These are phyloP conservation scores for Inga laurina DNA, from an alignment of 306 rosid genomes.

Conservation along the genomic window DNA sequence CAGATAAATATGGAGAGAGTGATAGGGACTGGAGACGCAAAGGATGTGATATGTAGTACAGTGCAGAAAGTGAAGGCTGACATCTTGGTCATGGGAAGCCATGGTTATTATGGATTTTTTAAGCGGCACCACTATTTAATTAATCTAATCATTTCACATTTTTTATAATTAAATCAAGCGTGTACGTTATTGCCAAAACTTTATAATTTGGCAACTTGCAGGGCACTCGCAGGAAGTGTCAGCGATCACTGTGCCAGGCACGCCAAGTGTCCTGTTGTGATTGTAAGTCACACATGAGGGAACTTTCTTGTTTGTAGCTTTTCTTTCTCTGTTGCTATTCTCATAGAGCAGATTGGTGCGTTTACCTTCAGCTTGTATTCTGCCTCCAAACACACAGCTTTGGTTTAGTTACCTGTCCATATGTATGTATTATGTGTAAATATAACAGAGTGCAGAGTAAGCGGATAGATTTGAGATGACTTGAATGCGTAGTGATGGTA, in stretches of 20 bases:
- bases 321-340: neutral
- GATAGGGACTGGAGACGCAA: constrained; percentile 75
- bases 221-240: constrained; percentile 85
- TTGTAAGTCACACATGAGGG: constrained; percentile 55
- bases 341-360: neutral
- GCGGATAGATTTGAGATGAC: neutral
- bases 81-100: constrained; percentile 86
- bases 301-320: neutral
- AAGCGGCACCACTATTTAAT: constrained; percentile 49
- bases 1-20: constrained; percentile 66
- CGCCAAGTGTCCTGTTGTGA: constrained; percentile 77
- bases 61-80: constrained; percentile 68
- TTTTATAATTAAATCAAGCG: neutral
- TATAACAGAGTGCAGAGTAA: neutral
- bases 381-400: neutral
- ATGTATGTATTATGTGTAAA: neutral
- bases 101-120: constrained; percentile 86
- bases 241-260: constrained; percentile 77
- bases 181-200: neutral
- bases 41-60: constrained; percentile 67
- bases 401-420: neutral
- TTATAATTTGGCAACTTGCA: constrained; percentile 30
- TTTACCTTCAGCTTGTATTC: neutral
- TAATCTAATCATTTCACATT: neutral
- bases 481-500: neutral